Evolutionary conservation across 1,284 basidiomycete species (phyloP).

Genomic region (Fereydounia khargensis): DNA sequence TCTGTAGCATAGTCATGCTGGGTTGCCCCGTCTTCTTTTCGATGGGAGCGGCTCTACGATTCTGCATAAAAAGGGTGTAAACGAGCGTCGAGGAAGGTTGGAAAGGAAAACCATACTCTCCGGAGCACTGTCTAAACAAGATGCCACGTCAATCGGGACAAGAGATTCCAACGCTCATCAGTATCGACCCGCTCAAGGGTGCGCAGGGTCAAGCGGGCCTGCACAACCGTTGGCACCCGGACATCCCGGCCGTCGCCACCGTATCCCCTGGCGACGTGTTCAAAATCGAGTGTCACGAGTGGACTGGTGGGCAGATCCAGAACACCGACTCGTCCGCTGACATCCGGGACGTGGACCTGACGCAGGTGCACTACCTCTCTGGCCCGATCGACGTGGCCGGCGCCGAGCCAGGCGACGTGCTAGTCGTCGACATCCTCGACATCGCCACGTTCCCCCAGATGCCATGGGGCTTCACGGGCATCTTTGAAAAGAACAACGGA

Average conservation of each 20-base stretch:
- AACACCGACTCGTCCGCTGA: constrained; percentile 61
- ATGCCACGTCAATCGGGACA: too few species aligned
- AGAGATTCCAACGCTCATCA: constrained; percentile 19
- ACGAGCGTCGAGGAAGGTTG: too few species aligned
- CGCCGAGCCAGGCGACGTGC: constrained; percentile 73
- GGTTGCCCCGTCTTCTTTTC: too few species aligned
- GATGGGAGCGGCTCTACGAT: too few species aligned
- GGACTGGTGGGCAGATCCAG: constrained; percentile 36
- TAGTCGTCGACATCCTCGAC: constrained; percentile 75
- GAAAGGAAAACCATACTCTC: too few species aligned
- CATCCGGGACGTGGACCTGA: constrained; percentile 61
- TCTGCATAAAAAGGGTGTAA: too few species aligned
- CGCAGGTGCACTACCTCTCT: constrained; percentile 69
- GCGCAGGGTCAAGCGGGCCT: constrained; percentile 16
- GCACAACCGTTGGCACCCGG: constrained; percentile 58
- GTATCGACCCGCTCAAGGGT: constrained; percentile 12
- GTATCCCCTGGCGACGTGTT: constrained; percentile 63
- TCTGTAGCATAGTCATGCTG: too few species aligned
- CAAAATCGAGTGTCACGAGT: constrained; percentile 66
- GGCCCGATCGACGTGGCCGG: constrained; percentile 73
- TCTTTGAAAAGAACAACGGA: constrained; percentile 70
- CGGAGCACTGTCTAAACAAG: too few species aligned
- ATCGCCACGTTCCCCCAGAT: constrained; percentile 72
- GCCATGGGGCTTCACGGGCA: constrained; percentile 72
- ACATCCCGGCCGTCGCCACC: constrained; percentile 50